phyloP scores from a whole-genome alignment of 2,329 filamentous ascomycete genomes.

The Pseudonectria foliicola region DNA sequence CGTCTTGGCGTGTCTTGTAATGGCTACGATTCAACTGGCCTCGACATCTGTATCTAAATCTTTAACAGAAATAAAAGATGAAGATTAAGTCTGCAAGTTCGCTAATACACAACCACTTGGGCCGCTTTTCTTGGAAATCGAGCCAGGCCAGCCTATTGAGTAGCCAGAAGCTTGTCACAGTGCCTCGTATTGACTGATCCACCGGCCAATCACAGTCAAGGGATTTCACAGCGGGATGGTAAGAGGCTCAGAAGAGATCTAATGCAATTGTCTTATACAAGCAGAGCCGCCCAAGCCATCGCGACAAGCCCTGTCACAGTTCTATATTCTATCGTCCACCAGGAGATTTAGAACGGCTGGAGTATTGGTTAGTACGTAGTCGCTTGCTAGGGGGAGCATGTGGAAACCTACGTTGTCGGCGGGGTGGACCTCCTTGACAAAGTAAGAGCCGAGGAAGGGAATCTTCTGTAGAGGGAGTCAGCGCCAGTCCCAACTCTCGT shows the following conservation, averaged over 20 bases:
- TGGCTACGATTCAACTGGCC: too few relatives aligned
- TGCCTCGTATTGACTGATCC: neutral
- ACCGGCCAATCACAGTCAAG: constrained; percentile 16
- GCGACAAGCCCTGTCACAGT: constrained; percentile 19
- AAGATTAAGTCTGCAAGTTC: too few relatives aligned
- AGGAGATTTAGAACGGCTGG: constrained; percentile 34
- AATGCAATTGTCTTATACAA: constrained; percentile 34
- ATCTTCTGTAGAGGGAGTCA: constrained; percentile 40
- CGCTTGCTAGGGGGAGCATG: neutral
- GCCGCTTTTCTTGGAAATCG: too few relatives aligned
- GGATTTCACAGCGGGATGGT: constrained; percentile 20
- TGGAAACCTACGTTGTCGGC: constrained; percentile 55
- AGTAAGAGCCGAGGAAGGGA: constrained; percentile 45
- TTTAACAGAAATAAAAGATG: too few relatives aligned
- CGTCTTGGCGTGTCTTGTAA: too few relatives aligned
- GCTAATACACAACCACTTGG: too few relatives aligned
- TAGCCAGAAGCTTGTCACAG: too few relatives aligned
- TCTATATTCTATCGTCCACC: constrained; percentile 21
- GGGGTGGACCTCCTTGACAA: constrained; percentile 46
- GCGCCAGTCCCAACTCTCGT: neutral
- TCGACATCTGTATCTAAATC: too few relatives aligned
- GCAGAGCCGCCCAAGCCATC: constrained; percentile 19
- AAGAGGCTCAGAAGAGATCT: constrained; percentile 23
- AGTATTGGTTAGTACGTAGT: constrained; percentile 14
- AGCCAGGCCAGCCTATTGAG: too few relatives aligned